phyloP scores from a whole-genome alignment of 192 early-diverging fungal genomes.

The Entomortierella parvispora region DNA sequence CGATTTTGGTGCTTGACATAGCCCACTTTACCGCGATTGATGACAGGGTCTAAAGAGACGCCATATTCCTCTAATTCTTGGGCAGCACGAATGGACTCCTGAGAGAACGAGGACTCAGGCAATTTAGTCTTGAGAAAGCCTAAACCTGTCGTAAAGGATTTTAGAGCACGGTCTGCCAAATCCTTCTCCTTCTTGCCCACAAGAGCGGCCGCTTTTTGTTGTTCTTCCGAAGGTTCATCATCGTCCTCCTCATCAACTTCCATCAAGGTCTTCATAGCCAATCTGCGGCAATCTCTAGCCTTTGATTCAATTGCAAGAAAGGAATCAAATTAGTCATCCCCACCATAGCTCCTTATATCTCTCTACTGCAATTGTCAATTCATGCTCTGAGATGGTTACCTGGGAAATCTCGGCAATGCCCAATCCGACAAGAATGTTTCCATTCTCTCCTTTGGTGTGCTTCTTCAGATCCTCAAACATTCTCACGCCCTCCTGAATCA shows the following conservation, averaged over 20 bases:
- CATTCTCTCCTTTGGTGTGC: slow-evolving; percentile 10
- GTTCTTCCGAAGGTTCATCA: slow-evolving; percentile 23
- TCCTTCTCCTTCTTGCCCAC: slow-evolving; percentile 17
- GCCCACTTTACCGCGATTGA: slow-evolving; percentile 25
- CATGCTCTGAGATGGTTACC: too few relatives aligned
- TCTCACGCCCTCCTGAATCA: slow-evolving; percentile 41
- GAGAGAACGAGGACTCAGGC: slow-evolving; percentile 18
- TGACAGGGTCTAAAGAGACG: slow-evolving; percentile 25
- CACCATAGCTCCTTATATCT: too few relatives aligned
- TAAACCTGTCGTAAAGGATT: slow-evolving; percentile 24
- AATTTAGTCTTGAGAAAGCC: slow-evolving; percentile 7
- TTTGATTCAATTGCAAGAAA: not conserved
- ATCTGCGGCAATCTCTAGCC: slow-evolving; percentile 19
- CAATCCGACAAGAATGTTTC: slow-evolving; percentile 24
- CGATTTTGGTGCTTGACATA: too few relatives aligned
- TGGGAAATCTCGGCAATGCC: slow-evolving; percentile 35
- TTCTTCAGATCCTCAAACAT: slow-evolving; percentile 49
- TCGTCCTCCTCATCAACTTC: slow-evolving; percentile 21
- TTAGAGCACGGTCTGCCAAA: slow-evolving; percentile 8
- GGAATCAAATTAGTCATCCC: too few relatives aligned
- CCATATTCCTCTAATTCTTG: slow-evolving; percentile 52
- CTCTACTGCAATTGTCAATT: too few relatives aligned
- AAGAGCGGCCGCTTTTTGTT: slow-evolving; percentile 24
- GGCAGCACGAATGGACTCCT: slow-evolving; percentile 43
- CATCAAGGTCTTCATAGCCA: slow-evolving; percentile 12